These are phyloP conservation scores for Xerocomus subilludens DNA, from an alignment of 1,284 basidiomycete genomes.

Conservation along the genomic window DNA sequence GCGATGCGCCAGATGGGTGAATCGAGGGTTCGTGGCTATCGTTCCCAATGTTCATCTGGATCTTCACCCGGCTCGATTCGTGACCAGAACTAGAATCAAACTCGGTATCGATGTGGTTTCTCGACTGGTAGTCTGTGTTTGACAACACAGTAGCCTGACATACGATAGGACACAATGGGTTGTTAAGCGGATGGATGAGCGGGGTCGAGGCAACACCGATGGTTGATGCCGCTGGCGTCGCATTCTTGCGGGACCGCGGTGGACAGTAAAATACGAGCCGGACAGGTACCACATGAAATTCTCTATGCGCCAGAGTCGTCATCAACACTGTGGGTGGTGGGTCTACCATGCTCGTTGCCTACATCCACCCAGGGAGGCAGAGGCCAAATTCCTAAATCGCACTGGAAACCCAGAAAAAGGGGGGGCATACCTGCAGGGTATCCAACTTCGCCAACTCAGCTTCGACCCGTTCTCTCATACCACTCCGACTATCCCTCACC, in stretches of 20 bases:
- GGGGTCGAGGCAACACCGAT: slow-evolving; percentile 5
- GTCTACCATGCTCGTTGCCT: slow-evolving; percentile 35
- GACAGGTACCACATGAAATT: slow-evolving; percentile 38
- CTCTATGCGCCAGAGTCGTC: slow-evolving; percentile 43
- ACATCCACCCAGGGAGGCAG: too few species aligned
- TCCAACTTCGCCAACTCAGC: slow-evolving; percentile 40
- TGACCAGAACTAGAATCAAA: neutral
- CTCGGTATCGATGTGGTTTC: neutral
- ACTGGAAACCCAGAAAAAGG: neutral
- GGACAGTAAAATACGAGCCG: slow-evolving; percentile 49
- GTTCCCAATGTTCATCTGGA: neutral
- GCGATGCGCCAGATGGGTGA: slow-evolving; percentile 58
- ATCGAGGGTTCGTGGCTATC: slow-evolving; percentile 26
- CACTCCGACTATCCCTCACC: slow-evolving; percentile 46
- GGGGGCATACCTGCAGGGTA: slow-evolving; percentile 38
- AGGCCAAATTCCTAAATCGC: neutral
- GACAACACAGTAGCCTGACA: slow-evolving; percentile 50
- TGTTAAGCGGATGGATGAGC: slow-evolving; percentile 37
- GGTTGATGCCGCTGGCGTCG: slow-evolving; percentile 19
- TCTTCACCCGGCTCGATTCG: neutral
- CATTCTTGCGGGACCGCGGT: slow-evolving; percentile 27
- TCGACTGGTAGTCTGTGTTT: slow-evolving; percentile 16
- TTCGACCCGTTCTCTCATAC: slow-evolving; percentile 38
- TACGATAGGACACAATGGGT: slow-evolving; percentile 46
- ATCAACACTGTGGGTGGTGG: slow-evolving; percentile 39